Percentiles rank a stretch among this genome's conserved stretches.
Conservation (phyloP, 2,329 filamentous ascomycete species). For the Coleophoma crateriformis region DNA sequence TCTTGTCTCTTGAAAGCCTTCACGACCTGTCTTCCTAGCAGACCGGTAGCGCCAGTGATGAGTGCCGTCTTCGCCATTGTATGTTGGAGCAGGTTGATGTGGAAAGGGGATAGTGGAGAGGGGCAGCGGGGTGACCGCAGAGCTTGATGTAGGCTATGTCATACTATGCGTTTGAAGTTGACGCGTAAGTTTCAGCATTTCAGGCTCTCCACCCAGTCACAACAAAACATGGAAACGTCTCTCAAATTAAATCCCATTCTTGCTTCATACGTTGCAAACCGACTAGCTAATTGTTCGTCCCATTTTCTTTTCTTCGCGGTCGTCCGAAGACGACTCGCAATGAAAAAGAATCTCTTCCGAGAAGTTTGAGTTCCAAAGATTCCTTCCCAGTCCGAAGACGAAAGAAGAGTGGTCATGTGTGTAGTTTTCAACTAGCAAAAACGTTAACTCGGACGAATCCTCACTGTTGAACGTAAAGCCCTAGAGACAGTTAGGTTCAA, state of each 20-base stretch:
- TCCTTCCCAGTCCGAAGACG: conserved; percentile 67
- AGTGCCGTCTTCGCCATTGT: conserved; percentile 49
- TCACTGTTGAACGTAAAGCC: conserved; percentile 82
- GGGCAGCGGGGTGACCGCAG: neutral
- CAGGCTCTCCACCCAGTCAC: too few relatives aligned
- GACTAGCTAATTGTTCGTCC: too few relatives aligned
- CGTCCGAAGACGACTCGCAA: conserved; percentile 38
- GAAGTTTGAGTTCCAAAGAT: conserved; percentile 63
- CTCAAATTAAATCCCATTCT: too few relatives aligned
- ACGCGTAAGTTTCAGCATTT: neutral
- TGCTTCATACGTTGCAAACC: too few relatives aligned
- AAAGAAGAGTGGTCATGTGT: conserved; percentile 67
- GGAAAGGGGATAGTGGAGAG: conserved; percentile 4
- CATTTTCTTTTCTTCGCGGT: conserved; percentile 40
- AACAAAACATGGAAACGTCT: too few relatives aligned
- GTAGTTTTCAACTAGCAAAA: conserved; percentile 64
- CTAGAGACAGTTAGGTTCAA: too few relatives aligned
- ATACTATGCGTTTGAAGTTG: neutral
- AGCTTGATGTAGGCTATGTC: neutral
- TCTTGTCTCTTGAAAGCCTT: conserved; percentile 60
- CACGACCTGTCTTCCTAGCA: conserved; percentile 75
- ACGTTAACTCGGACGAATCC: conserved; percentile 81
- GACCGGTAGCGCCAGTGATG: conserved; percentile 78
- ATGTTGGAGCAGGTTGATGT: neutral
- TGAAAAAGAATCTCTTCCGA: conserved; percentile 41